These are phyloP conservation scores for Podosphaera xanthii DNA, from an alignment of 2,329 filamentous ascomycete species.

Conservation along the genomic window DNA sequence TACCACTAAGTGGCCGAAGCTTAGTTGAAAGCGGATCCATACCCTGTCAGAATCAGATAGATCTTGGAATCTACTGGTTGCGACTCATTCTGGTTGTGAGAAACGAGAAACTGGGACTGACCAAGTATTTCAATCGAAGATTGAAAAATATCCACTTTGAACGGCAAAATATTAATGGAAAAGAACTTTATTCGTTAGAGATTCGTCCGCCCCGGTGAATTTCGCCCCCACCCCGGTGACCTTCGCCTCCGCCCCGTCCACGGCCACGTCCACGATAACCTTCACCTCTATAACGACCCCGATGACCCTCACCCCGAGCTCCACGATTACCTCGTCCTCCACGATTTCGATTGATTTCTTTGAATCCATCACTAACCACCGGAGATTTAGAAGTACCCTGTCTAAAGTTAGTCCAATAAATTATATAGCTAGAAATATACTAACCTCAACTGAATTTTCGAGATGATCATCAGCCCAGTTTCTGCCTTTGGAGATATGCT, in stretches of 20 bases:
- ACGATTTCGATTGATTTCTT: conserved; percentile 38
- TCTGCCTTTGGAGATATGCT: conserved; percentile 34
- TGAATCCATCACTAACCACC: conserved; percentile 43
- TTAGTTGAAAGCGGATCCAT: no score
- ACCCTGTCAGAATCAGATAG: no score
- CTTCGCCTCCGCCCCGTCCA: conserved; percentile 9
- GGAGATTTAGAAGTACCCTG: conserved; percentile 14
- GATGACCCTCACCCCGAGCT: conserved; percentile 25
- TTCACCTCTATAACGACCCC: conserved; percentile 20
- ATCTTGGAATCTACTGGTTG: no score
- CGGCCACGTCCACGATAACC: conserved; percentile 19
- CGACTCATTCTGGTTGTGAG: no score
- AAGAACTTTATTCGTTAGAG: no score
- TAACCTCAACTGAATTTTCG: conserved; percentile 24
- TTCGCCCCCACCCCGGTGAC: conserved; percentile 5
- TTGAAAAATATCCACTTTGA: no score
- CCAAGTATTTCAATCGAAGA: no score
- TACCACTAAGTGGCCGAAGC: no score
- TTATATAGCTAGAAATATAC: conserved; percentile 6
- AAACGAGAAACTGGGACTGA: no score
- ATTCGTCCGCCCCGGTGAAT: no score
- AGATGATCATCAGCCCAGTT: conserved; percentile 71
- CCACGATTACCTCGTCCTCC: conserved; percentile 24
- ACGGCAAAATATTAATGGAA: no score
- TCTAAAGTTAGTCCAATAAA: conserved; percentile 4